A percentile compares a stretch with the other conserved stretches of the same genome.
Conservation (phyloP, 805 yeast species). For the Ogataea glucozyma region DNA sequence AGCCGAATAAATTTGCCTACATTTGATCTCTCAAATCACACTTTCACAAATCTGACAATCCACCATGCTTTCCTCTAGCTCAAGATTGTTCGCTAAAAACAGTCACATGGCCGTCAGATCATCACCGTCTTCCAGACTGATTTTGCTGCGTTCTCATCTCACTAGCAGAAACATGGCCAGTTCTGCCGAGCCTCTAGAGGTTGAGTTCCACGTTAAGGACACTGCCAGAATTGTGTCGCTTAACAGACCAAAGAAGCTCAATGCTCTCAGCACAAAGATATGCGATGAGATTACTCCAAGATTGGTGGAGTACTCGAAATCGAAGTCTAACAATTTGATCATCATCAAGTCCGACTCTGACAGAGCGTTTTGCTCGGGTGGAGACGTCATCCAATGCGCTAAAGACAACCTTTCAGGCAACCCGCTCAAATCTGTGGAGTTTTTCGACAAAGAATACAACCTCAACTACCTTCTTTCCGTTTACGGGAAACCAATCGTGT, state of each 20-base stretch:
- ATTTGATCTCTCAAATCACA: neutral
- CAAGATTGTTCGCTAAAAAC: neutral
- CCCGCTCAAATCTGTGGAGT: slow-evolving; percentile 52
- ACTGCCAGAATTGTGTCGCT: slow-evolving; percentile 72
- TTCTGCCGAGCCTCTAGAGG: slow-evolving; percentile 42
- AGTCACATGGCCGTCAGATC: slow-evolving; percentile 4
- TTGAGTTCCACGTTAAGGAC: slow-evolving; percentile 60
- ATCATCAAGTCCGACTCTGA: slow-evolving; percentile 66
- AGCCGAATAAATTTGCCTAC: slow-evolving; percentile 1
- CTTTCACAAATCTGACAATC: too few relatives aligned
- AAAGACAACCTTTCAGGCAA: slow-evolving; percentile 51
- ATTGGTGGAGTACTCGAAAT: slow-evolving; percentile 72
- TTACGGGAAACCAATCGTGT: slow-evolving; percentile 83
- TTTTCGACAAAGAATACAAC: slow-evolving; percentile 79
- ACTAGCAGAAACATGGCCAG: slow-evolving; percentile 28
- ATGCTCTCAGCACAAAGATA: slow-evolving; percentile 81
- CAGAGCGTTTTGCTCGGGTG: slow-evolving; percentile 91
- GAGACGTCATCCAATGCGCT: slow-evolving; percentile 87
- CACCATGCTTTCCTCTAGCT: neutral
- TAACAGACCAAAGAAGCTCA: slow-evolving; percentile 80
- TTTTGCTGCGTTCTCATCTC: slow-evolving; percentile 9
- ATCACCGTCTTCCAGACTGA: slow-evolving; percentile 10
- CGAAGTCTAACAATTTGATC: slow-evolving; percentile 61
- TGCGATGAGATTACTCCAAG: slow-evolving; percentile 70
- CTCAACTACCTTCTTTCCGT: slow-evolving; percentile 78